These are phyloP conservation scores for Myriangium duriaei DNA, from an alignment of 2,329 filamentous ascomycete genomes.

Conservation along the genomic window DNA sequence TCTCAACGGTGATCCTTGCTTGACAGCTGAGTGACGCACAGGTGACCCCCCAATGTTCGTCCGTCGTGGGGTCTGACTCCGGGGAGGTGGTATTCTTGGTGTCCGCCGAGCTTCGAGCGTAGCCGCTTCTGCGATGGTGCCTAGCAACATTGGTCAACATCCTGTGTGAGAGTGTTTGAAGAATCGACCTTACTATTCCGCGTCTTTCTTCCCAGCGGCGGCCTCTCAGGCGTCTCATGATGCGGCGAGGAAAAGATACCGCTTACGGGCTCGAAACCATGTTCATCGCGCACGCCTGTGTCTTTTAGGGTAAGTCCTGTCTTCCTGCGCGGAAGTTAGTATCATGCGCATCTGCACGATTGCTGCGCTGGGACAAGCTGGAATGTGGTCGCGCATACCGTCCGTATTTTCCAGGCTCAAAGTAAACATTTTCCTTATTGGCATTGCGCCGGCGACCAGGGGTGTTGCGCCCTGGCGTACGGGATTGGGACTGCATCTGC, in stretches of 20 bases:
- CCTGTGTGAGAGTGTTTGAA: too few species aligned
- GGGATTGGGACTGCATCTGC: neutral
- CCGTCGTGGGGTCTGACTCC: constrained; percentile 51
- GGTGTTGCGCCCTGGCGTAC: constrained; percentile 8
- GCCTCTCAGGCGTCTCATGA: constrained; percentile 2
- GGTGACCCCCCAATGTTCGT: constrained; percentile 47
- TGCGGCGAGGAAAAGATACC: constrained; percentile 79
- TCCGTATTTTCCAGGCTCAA: constrained; percentile 14
- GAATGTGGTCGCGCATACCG: constrained; percentile 7
- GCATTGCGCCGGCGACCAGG: constrained; percentile 12
- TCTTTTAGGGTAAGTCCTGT: constrained; percentile 76
- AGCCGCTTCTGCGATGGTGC: constrained; percentile 35
- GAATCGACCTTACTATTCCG: constrained; percentile 4
- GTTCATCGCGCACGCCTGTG: constrained; percentile 68
- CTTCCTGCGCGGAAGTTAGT: constrained; percentile 47
- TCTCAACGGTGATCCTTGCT: constrained; percentile 35
- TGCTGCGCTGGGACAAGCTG: neutral
- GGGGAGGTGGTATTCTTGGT: constrained; percentile 36
- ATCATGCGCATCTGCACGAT: neutral
- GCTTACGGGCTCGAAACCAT: constrained; percentile 82
- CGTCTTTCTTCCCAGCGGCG: constrained; percentile 2
- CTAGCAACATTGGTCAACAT: too few species aligned
- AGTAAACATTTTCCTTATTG: constrained; percentile 14
- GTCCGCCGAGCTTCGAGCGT: constrained; percentile 30
- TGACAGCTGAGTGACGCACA: constrained; percentile 46